Percentiles rank a stretch among this genome's conserved stretches.
Evolutionary conservation across 2,329 filamentous ascomycete genomes (phyloP).

Genomic region (Diaporthe ilicicola): DNA sequence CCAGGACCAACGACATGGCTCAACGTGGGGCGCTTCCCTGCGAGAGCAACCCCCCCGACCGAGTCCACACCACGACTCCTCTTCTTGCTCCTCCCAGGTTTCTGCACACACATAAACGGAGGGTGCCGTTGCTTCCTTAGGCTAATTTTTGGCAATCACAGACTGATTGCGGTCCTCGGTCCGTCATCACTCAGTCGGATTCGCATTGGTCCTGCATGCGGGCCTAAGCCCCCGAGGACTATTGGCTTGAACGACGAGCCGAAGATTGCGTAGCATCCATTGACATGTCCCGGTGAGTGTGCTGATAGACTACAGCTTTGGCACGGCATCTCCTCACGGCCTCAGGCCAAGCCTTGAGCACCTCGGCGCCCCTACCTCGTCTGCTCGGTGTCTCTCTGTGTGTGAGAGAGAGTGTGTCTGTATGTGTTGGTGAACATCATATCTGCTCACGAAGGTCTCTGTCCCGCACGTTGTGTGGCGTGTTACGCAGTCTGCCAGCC

Average conservation of each 20-base stretch:
- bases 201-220: constrained; percentile 21
- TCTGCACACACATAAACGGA: neutral
- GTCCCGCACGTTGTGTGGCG: constrained; percentile 19
- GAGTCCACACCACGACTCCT: constrained; percentile 13
- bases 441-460: neutral
- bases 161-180: constrained; percentile 19
- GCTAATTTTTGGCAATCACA: constrained; percentile 28
- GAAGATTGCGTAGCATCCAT: constrained; percentile 21
- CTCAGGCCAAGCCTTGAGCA: neutral
- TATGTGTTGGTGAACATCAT: neutral
- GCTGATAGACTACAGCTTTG: constrained; percentile 11
- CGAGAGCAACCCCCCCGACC: neutral
- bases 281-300: neutral
- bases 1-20: neutral
- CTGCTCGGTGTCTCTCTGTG: too few species aligned
- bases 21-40: neutral
- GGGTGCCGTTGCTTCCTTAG: constrained; percentile 22
- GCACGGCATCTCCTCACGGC: constrained; percentile 1
- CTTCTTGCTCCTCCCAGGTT: constrained; percentile 6
- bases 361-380: neutral
- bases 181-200: constrained; percentile 13
- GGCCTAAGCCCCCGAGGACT: neutral
- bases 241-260: constrained; percentile 20
- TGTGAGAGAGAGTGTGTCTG: too few species aligned
- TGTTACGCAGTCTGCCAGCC: constrained; percentile 12